Percentiles rank a stretch among this genome's conserved stretches.
Evolutionary conservation across 495 filamentous ascomycete genomes (phyloP).

Genomic region (Extremus antarcticus): DNA sequence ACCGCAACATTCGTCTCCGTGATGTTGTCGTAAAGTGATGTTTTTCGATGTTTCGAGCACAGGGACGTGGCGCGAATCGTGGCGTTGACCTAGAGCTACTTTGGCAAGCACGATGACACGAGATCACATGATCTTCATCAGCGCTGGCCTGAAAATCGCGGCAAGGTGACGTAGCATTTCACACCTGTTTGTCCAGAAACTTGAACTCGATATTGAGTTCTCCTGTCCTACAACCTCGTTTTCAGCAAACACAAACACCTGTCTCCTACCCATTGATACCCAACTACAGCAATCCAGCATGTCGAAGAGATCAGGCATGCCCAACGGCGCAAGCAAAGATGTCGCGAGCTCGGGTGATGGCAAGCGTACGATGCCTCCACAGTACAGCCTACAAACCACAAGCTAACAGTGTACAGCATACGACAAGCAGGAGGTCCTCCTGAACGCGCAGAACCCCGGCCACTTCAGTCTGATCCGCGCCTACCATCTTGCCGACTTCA

Average conservation of each 20-base stretch:
- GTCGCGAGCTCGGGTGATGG: not conserved
- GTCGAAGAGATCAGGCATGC: slow-evolving; percentile 14
- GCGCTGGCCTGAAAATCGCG: not conserved
- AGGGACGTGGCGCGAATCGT: too few species aligned
- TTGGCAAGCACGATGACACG: too few species aligned
- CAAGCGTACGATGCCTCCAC: not conserved
- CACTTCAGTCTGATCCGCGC: slow-evolving; percentile 73
- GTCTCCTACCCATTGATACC: not conserved
- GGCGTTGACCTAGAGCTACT: too few species aligned
- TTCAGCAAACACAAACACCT: not conserved
- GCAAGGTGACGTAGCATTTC: not conserved
- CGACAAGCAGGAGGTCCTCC: slow-evolving; percentile 79
- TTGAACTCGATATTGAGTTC: not conserved
- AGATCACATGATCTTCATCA: not conserved
- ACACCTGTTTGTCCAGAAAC: not conserved
- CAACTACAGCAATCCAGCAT: slow-evolving; percentile 3
- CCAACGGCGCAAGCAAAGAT: slow-evolving; percentile 10
- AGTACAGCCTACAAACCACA: not conserved
- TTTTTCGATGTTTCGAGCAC: too few species aligned
- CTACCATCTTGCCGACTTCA: slow-evolving; percentile 86
- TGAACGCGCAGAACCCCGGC: slow-evolving; percentile 55
- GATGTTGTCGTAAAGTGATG: not conserved
- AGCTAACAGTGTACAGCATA: slow-evolving; percentile 39
- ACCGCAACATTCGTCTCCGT: not conserved
- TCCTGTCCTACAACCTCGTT: not conserved